Evolutionary conservation across 2,329 filamentous ascomycete species (phyloP).

Genomic region (Aspergillus sp.): DNA sequence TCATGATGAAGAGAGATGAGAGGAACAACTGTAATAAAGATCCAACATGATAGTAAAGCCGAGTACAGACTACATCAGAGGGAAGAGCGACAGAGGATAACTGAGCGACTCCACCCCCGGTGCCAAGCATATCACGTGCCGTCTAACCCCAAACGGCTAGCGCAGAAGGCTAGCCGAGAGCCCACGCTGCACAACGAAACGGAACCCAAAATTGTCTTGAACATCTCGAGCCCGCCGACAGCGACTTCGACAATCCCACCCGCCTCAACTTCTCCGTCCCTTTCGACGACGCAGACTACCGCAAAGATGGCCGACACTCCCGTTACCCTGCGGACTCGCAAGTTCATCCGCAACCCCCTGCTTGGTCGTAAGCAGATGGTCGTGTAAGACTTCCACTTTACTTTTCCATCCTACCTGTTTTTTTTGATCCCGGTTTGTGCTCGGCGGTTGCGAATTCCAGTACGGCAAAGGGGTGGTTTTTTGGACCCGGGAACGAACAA

Average conservation of each 20-base stretch:
- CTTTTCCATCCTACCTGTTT: constrained; percentile 12
- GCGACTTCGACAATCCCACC: constrained; percentile 27
- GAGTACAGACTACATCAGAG: no score
- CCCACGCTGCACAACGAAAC: constrained; percentile 24
- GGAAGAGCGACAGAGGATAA: no score
- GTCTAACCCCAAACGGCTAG: constrained; percentile 27
- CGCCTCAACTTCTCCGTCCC: constrained; percentile 26
- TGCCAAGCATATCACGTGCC: constrained; percentile 13
- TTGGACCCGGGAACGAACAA: neutral
- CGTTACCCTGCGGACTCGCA: constrained; percentile 93
- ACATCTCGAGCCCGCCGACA: constrained; percentile 28
- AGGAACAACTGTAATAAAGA: neutral
- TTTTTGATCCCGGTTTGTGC: constrained; percentile 11
- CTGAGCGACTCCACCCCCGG: neutral
- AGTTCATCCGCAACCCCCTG: constrained; percentile 99
- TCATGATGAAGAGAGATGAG: neutral
- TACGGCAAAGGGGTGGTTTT: neutral
- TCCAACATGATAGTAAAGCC: neutral
- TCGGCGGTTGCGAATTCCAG: neutral
- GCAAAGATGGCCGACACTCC: constrained; percentile 81
- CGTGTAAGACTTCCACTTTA: constrained; percentile 68
- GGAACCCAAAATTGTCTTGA: constrained; percentile 39
- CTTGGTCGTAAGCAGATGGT: constrained; percentile 99
- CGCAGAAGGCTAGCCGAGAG: constrained; percentile 41
- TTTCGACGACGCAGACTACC: constrained; percentile 41